phyloP scores from a whole-genome alignment of 1,284 basidiomycete species.

The Rhizoctonia solani region DNA sequence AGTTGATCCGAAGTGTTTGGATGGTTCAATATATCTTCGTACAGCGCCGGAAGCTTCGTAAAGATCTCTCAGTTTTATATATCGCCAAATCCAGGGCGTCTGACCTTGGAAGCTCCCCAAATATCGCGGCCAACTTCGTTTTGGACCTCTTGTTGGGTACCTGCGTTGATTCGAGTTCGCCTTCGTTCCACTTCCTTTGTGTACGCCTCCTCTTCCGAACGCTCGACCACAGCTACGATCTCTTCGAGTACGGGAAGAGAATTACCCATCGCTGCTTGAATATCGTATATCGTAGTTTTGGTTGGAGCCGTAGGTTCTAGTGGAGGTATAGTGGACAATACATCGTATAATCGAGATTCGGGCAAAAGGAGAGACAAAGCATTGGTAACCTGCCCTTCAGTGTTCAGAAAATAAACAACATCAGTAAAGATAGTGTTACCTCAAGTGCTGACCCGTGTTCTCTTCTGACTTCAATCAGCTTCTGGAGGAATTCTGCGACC shows the following conservation, averaged over 20 bases:
- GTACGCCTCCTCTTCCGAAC: conserved; percentile 59
- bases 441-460: conserved; percentile 63
- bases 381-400: conserved; percentile 59
- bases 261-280: conserved; percentile 70
- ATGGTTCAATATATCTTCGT: conserved; percentile 76
- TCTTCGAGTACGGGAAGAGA: conserved; percentile 70
- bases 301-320: conserved; percentile 77
- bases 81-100: conserved; percentile 21
- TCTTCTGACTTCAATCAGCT: conserved; percentile 67
- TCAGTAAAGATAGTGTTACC: conserved; percentile 47
- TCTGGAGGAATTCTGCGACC: conserved; percentile 79
- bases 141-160: conserved; percentile 67
- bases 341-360: conserved; percentile 66
- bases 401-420: conserved; percentile 3
- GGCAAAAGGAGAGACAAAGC: conserved; percentile 76
- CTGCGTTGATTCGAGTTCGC: conserved; percentile 70
- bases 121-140: conserved; percentile 69
- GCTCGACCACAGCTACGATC: conserved; percentile 62
- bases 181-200: conserved; percentile 74
- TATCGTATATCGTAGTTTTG: conserved; percentile 55
- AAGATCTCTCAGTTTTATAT: background rate
- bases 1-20: conserved; percentile 73
- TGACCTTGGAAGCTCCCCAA: conserved; percentile 61
- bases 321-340: conserved; percentile 68
- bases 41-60: conserved; percentile 65